A percentile compares a stretch with the other conserved stretches of the same genome.
Conservation (phyloP, 1,284 basidiomycete genomes). For the Heterobasidion parviporum region DNA sequence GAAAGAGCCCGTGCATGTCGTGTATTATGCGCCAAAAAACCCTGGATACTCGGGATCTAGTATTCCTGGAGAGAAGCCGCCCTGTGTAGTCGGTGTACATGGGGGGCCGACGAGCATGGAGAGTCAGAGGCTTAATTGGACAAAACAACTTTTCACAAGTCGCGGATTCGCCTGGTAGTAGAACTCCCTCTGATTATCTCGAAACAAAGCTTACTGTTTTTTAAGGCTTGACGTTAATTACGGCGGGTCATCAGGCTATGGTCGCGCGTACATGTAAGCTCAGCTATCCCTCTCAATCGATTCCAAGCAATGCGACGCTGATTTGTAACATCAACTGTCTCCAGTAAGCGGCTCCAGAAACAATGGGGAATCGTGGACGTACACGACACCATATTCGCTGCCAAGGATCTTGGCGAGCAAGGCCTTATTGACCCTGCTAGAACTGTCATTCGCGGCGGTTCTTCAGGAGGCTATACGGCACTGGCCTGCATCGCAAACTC, state of each 20-base stretch:
- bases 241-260: conserved; percentile 61
- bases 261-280: conserved; percentile 42
- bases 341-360: conserved; percentile 44
- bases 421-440: conserved; percentile 47
- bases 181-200: background rate
- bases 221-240: conserved; percentile 64
- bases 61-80: conserved; percentile 46
- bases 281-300: background rate
- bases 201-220: background rate
- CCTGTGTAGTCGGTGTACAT: conserved; percentile 54
- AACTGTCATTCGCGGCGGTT: conserved; percentile 44
- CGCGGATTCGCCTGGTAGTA: conserved; percentile 57
- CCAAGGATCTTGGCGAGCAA: conserved; percentile 37
- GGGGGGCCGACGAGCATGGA: conserved; percentile 55
- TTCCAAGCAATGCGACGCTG: background rate
- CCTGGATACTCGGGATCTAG: conserved; percentile 40
- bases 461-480: conserved; percentile 44
- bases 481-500: conserved; percentile 28
- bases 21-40: conserved; percentile 59
- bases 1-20: conserved; percentile 40
- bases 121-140: conserved; percentile 37
- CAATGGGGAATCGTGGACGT: conserved; percentile 68
- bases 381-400: conserved; percentile 48
- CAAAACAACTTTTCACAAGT: conserved; percentile 56
- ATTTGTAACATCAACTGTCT: conserved; percentile 3